phyloP scores from a whole-genome alignment of 805 yeast genomes.

The Kazachstania psychrophila region DNA sequence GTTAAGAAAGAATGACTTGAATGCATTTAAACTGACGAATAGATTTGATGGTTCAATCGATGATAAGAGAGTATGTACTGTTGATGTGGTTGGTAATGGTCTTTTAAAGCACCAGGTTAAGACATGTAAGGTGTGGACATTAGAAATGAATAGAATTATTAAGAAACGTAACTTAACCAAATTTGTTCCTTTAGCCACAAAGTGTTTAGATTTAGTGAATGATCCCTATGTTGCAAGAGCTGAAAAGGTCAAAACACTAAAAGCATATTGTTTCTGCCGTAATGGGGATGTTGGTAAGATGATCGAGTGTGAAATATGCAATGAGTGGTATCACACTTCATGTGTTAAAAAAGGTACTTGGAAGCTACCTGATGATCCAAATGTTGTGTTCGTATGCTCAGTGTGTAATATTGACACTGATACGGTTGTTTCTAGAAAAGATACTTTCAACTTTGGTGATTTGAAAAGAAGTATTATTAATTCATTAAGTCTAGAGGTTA shows the following conservation, averaged over 20 bases:
- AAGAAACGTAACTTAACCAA: conserved; percentile 6
- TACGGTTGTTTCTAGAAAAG: neutral
- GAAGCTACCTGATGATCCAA: conserved; percentile 24
- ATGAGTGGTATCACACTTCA: conserved; percentile 61
- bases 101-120: conserved; percentile 7
- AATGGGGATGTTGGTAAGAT: conserved; percentile 50
- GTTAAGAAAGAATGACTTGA: conserved; percentile 4
- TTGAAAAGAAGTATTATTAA: conserved; percentile 12
- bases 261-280: conserved; percentile 52
- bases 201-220: conserved; percentile 16
- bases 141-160: conserved; percentile 4
- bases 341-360: conserved; percentile 41
- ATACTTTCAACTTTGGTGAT: conserved; percentile 11
- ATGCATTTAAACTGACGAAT: conserved; percentile 6
- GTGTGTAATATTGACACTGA: conserved; percentile 36
- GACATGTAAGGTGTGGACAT: conserved; percentile 10
- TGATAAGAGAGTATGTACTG: conserved; percentile 28
- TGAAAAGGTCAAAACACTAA: conserved; percentile 6
- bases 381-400: conserved; percentile 43
- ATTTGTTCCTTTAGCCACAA: conserved; percentile 4
- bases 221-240: conserved; percentile 14
- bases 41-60: conserved; percentile 24
- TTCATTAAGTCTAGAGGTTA: conserved; percentile 14
- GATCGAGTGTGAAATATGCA: conserved; percentile 63
- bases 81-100: conserved; percentile 22